Conservation (phyloP, 805 yeast genomes). For the Trichomonascus vanleenenianus region DNA sequence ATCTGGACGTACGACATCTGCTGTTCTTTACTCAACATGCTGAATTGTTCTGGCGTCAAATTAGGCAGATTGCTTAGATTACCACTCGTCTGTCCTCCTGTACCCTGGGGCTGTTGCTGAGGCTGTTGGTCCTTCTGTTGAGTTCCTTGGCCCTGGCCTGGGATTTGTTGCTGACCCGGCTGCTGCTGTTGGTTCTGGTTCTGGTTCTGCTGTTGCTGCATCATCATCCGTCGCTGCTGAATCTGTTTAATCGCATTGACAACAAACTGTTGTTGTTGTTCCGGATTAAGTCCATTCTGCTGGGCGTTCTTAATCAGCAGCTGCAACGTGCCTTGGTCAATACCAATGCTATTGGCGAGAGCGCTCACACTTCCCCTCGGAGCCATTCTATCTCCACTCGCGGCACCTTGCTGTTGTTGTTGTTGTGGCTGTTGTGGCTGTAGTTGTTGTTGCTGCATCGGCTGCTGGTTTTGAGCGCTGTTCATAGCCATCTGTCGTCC, state of each 20-base stretch:
- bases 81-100: slow-evolving; percentile 13
- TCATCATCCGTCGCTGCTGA: slow-evolving; percentile 9
- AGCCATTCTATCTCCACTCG: background rate
- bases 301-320: slow-evolving; percentile 2
- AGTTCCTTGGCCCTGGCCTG: slow-evolving; percentile 15
- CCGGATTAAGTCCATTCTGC: background rate
- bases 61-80: slow-evolving; percentile 1
- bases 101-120: slow-evolving; percentile 16
- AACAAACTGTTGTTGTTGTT: background rate
- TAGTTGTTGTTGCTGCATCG: slow-evolving; percentile 14
- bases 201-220: slow-evolving; percentile 21
- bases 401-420: slow-evolving; percentile 1
- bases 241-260: slow-evolving; percentile 4
- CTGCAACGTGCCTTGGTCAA: slow-evolving; percentile 3
- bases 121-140: slow-evolving; percentile 16
- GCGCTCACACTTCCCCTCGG: background rate
- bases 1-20: slow-evolving; percentile 17
- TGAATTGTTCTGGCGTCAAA: slow-evolving; percentile 12
- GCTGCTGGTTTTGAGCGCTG: slow-evolving; percentile 16
- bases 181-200: slow-evolving; percentile 24
- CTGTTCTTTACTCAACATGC: slow-evolving; percentile 17
- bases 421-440: slow-evolving; percentile 13
- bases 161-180: slow-evolving; percentile 16
- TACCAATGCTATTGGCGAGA: background rate
- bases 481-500: background rate